Percentiles rank a stretch among this genome's conserved stretches.
phyloP scores from a whole-genome alignment of 331 rosid species.

The Phaseolus coccineus region DNA sequence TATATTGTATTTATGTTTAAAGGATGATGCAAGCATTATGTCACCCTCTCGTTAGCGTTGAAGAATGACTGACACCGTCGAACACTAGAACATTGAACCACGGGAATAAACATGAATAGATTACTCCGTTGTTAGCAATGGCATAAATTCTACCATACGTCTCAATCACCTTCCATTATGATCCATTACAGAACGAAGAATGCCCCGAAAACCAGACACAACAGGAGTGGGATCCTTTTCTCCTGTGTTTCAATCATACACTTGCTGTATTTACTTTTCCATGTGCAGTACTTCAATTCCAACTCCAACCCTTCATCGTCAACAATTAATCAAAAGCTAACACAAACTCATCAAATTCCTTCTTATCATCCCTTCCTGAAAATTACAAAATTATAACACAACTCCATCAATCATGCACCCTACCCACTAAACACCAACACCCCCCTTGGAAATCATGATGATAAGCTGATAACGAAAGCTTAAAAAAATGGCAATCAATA shows the following conservation, averaged over 20 bases:
- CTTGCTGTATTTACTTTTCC: conserved; percentile 29
- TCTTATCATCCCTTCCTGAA: conserved; percentile 37
- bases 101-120: conserved; percentile 29
- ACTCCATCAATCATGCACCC: conserved; percentile 35
- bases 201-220: conserved; percentile 40
- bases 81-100: conserved; percentile 35
- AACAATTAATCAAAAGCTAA: conserved; percentile 25
- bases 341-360: conserved; percentile 28
- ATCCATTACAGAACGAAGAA: conserved; percentile 31
- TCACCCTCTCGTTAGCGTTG: conserved; percentile 39
- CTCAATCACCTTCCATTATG: conserved; percentile 58
- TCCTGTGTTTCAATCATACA: conserved; percentile 41
- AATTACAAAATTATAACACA: conserved; percentile 45
- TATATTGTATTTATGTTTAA: not conserved
- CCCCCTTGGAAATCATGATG: conserved; percentile 35
- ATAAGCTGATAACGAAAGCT: conserved; percentile 27
- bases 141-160: conserved; percentile 50
- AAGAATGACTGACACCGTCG: conserved; percentile 46
- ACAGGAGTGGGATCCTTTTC: conserved; percentile 36
- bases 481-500: conserved; percentile 21
- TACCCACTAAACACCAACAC: conserved; percentile 24
- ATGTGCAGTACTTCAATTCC: conserved; percentile 24
- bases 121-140: conserved; percentile 39
- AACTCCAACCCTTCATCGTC: conserved; percentile 24
- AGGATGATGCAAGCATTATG: conserved; percentile 49